These are phyloP conservation scores for Conticribra guillardii DNA, from an alignment of 108 stramenopile species.

Conservation along the genomic window DNA sequence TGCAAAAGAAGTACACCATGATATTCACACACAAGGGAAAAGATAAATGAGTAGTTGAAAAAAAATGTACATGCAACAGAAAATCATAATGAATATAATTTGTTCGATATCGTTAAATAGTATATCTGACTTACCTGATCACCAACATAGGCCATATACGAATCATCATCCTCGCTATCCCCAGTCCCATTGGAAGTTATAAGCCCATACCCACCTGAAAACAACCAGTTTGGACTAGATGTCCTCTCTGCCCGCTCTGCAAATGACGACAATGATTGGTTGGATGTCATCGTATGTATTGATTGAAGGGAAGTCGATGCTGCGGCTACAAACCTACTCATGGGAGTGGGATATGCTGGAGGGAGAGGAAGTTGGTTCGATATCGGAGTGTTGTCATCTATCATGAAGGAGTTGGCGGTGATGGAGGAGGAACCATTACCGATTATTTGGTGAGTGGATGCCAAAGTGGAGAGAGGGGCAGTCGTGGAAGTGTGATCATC, in stretches of 20 bases:
- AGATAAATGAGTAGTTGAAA: too few relatives aligned
- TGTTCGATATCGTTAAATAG: too few relatives aligned
- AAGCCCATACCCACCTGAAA: slow-evolving; percentile 14
- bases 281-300: slow-evolving; percentile 38
- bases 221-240: slow-evolving; percentile 35
- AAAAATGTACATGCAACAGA: too few relatives aligned
- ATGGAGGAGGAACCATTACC: slow-evolving; percentile 1
- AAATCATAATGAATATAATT: too few relatives aligned
- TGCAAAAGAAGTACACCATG: too few relatives aligned
- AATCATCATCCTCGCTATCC: slow-evolving; percentile 45
- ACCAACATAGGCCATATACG: slow-evolving; percentile 38
- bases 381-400: slow-evolving; percentile 19
- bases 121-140: too few relatives aligned
- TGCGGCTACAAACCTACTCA: slow-evolving; percentile 43
- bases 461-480: slow-evolving; percentile 16
- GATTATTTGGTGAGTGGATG: background rate
- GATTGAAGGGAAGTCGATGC: slow-evolving; percentile 44
- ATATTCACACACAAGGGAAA: too few relatives aligned
- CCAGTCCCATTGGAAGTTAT: slow-evolving; percentile 8
- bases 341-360: slow-evolving; percentile 12
- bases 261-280: slow-evolving; percentile 31
- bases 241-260: slow-evolving; percentile 21
- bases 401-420: slow-evolving; percentile 5
- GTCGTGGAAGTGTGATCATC: slow-evolving; percentile 5
- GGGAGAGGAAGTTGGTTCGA: slow-evolving; percentile 10